phyloP scores from a whole-genome alignment of 306 rosid genomes.

The Parietaria judaica region DNA sequence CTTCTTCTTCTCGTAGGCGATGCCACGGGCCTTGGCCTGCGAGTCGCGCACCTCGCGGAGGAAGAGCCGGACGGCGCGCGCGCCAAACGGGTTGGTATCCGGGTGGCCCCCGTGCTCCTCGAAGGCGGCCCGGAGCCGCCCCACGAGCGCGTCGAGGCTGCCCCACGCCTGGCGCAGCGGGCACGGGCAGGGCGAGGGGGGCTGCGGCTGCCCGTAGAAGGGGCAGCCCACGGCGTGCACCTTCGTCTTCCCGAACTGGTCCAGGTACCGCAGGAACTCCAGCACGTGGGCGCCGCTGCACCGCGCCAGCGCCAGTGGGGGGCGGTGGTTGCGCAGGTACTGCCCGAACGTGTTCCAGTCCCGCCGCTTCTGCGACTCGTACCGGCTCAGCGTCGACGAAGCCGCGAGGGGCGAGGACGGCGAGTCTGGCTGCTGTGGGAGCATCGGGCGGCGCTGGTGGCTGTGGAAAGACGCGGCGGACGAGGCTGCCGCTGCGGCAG shows the following conservation, averaged over 20 bases:
- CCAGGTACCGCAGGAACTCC: slow-evolving; percentile 69
- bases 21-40: slow-evolving; percentile 82
- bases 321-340: slow-evolving; percentile 78
- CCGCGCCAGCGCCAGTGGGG: slow-evolving; percentile 57
- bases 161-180: slow-evolving; percentile 91
- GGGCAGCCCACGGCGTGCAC: slow-evolving; percentile 60
- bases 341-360: slow-evolving; percentile 95
- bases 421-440: background rate
- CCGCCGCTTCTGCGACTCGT: slow-evolving; percentile 77
- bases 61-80: slow-evolving; percentile 64
- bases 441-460: slow-evolving; percentile 10
- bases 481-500: slow-evolving; percentile 17
- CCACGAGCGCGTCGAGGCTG: slow-evolving; percentile 80
- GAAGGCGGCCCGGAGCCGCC: slow-evolving; percentile 81
- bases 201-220: slow-evolving; percentile 68
- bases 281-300: slow-evolving; percentile 74
- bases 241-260: slow-evolving; percentile 79
- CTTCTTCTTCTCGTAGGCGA: slow-evolving; percentile 84
- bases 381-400: slow-evolving; percentile 33
- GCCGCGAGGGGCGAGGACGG: background rate
- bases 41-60: slow-evolving; percentile 70
- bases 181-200: slow-evolving; percentile 80
- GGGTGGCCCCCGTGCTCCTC: slow-evolving; percentile 93
- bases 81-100: slow-evolving; percentile 72
- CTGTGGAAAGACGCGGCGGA: slow-evolving; percentile 7